Base-by-base conservation (phyloP, 2,329 filamentous ascomycete species). In the Emergomyces orientalis region DNA sequence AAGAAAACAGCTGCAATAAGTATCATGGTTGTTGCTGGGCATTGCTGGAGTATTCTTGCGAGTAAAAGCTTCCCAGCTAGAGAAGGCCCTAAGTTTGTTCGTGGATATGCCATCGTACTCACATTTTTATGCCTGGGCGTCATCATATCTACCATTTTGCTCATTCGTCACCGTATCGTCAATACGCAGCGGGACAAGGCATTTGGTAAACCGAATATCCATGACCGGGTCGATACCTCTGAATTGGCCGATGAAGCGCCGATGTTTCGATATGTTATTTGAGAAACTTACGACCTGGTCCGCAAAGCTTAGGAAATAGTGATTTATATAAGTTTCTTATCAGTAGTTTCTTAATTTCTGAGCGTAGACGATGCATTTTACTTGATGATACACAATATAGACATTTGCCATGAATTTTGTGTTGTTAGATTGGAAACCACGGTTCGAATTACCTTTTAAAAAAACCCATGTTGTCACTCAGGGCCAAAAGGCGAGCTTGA, bases 21-120 rank as follows among this genome's bases (percentile, higher is more conserved):
- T 51, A 64, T 66, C n/a, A 47, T 66, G 34, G 63, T 64, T 19
- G 63, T 66, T 43, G 60, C 57, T 1, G 65, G 65, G 8, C 65
- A 66, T 59, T 66, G 62, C 58, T 65, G 63, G 63, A 66, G 65
- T 43, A 66, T 66, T 32, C 63, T 66, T n/a, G 65, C 62, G 19
- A 66, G 63, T 60, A 65, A 66, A 52, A 66, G 65, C 39, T 66
- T 66, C 27, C 65, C 65, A 11, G 41, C 32, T 7, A 56, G 37
- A 1, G 63, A 66, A 49, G 60, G 55, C 7, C 63, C 63, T 3
- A 60, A 9, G 25, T 64, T 61, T 57, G 45, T 52, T 32, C 65
- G 63, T 25, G 65, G 63, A 5, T 66, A 66, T 61, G 37, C 56
- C 22, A 63, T 65, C 56, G 63, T 65, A 37, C 62, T 66, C n/a